Evolutionary conservation across 1,284 basidiomycete species (phyloP), one percentile per base, ranked within the genome.

Genomic region (Cutaneotrichosporon mucoides): DNA sequence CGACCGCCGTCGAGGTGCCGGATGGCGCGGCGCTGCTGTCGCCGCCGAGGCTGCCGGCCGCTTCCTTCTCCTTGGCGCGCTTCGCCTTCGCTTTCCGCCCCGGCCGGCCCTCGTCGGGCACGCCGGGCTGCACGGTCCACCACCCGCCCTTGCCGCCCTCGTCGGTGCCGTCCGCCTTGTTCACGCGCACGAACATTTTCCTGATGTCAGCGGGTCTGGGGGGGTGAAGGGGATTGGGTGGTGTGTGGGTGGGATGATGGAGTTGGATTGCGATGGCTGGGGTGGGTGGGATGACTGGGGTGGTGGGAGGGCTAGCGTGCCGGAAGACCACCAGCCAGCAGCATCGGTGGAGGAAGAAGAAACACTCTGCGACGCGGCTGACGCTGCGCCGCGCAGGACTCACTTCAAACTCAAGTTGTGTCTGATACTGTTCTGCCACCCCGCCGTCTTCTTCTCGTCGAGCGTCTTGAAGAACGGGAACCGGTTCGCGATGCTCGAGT

Each of bases 161-260:
- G 40, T 77, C 75, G 3, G 68, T 56, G 9, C 71, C 72, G 57
- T 78, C 76, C 8, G 68, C 66, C 62, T 76, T 73, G 64, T 77
- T 76, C 3, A 76, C 74, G 35, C 76, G 66, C 9, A 78, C 76
- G 62, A 78, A 78, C 70, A 76, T 77, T 73, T 78, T 78, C 61
- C 76, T 78, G 60, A 3, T 10, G 54, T 63, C 50, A 61, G 53
- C 44, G 36, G 10, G 41, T 24, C 15, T 38, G 15, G 10, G 24
- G 24, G 16, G 33, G 35, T 13, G 52, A 7, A 7, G 38, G 12
- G 24, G 5, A 12, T 5, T 12, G 34, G 13, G 34, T n/a, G 36
- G n/a, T 38, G 38, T 6, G 35, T 10, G 9, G 35, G 37, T n/a
- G 34, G 24, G n/a, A 45, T 7, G n/a, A 24, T 8, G 12, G 43